Percentiles rank a stretch among this genome's conserved stretches.
Evolutionary conservation across 2,329 filamentous ascomycete species (phyloP).

Genomic region (Diplodia corticola): DNA sequence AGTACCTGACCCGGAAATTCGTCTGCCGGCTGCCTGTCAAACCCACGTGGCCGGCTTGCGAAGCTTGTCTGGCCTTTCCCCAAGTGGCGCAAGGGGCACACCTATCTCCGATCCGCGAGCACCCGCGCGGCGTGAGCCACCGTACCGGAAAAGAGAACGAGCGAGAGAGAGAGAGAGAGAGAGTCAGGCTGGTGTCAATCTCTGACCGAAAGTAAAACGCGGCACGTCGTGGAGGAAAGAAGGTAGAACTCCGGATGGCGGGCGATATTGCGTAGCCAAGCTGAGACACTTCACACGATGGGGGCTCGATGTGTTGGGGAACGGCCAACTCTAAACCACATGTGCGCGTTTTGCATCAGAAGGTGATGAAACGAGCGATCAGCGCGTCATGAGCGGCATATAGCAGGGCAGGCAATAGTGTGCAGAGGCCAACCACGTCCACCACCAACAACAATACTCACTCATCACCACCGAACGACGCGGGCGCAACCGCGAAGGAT

Average conservation of each 20-base stretch:
- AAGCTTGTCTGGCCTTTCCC: neutral
- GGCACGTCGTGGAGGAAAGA: neutral
- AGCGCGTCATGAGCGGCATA: neutral
- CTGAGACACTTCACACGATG: neutral
- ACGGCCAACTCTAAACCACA: neutral
- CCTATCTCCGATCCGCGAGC: conserved; percentile 2
- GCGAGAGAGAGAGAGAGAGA: neutral
- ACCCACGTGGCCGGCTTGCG: conserved; percentile 10
- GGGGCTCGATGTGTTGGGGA: neutral
- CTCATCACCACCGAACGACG: neutral
- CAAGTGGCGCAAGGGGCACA: neutral
- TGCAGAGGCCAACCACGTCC: neutral
- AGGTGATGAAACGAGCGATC: conserved; percentile 10
- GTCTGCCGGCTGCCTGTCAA: neutral
- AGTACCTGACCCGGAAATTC: neutral
- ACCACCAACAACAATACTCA: neutral
- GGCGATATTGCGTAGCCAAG: neutral
- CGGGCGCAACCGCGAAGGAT: neutral
- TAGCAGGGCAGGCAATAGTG: neutral
- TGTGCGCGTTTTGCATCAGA: neutral
- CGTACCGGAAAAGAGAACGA: neutral
- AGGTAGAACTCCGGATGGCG: conserved; percentile 6
- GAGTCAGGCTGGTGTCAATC: neutral
- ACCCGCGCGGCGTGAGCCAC: neutral
- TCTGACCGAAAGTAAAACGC: neutral